Conservation (phyloP, 129 eudicot genomes). For the Escallonia herrerae region DNA sequence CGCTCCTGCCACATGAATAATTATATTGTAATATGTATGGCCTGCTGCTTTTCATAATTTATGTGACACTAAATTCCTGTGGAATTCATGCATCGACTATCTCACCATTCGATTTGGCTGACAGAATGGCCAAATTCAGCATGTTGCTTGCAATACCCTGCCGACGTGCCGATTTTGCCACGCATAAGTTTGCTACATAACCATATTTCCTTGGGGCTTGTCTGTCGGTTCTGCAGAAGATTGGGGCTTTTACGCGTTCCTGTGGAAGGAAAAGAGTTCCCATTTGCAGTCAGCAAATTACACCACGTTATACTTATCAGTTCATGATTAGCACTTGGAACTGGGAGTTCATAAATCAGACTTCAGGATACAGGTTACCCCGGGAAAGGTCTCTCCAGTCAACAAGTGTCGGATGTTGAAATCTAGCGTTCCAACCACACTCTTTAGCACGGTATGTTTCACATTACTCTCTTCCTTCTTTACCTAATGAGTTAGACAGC, state of each 20-base stretch:
- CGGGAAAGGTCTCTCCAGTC: conserved; percentile 74
- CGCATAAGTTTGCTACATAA: conserved; percentile 75
- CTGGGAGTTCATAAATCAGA: conserved; percentile 11
- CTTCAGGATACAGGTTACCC: conserved; percentile 40
- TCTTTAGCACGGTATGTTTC: conserved; percentile 46
- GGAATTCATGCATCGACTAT: no score
- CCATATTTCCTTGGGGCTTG: conserved; percentile 44
- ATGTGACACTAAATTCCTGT: background rate
- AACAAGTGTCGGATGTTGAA: conserved; percentile 62
- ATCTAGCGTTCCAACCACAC: conserved; percentile 84
- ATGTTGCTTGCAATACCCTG: conserved; percentile 83
- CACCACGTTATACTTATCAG: no score
- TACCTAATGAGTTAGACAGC: conserved; percentile 27
- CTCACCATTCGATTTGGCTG: conserved; percentile 59
- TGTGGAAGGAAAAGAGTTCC: conserved; percentile 10
- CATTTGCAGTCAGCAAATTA: background rate
- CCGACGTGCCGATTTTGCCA: conserved; percentile 72
- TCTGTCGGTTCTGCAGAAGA: conserved; percentile 35
- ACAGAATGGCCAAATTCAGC: conserved; percentile 53
- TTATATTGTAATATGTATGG: background rate
- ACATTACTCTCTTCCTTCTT: conserved; percentile 45
- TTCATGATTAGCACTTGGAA: no score
- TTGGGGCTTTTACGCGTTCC: conserved; percentile 54
- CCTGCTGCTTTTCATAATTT: no score
- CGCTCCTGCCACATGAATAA: conserved; percentile 40